Conservation (phyloP, 164 flowering plant genomes). For the Magnolia changhungtana region DNA sequence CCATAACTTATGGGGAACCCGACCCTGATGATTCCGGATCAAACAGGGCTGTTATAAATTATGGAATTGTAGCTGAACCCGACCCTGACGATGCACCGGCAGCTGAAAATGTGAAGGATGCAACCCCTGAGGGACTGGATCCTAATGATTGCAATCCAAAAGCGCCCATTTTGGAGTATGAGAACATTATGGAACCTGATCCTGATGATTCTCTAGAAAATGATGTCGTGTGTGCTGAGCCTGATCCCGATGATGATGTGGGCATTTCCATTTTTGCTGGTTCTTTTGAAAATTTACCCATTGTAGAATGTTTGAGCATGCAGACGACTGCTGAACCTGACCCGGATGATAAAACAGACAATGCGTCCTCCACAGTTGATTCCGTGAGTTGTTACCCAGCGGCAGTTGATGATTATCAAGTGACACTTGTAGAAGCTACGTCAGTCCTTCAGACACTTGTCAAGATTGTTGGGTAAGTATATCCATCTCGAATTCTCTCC, state of each 20-base stretch:
- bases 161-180: not conserved
- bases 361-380: not conserved
- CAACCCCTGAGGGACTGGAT: constrained; percentile 23
- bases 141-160: constrained; percentile 24
- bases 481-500: not conserved
- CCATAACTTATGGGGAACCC: not conserved
- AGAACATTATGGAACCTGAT: not conserved
- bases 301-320: not conserved
- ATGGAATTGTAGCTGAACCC: constrained; percentile 1
- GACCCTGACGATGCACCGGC: constrained; percentile 2
- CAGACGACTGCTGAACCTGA: constrained; percentile 39
- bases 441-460: not conserved
- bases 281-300: not conserved
- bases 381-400: not conserved
- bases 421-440: not conserved
- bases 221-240: not conserved
- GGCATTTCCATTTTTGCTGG: constrained; percentile 2
- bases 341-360: constrained; percentile 43
- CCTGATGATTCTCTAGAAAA: constrained; percentile 15
- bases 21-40: not conserved
- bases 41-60: not conserved
- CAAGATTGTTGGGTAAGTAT: not conserved
- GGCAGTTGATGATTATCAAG: not conserved
- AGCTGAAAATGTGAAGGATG: constrained; percentile 10
- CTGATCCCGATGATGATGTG: constrained; percentile 36